Conservation (phyloP, 2,329 filamentous ascomycete genomes). For the Colletotrichum sp. region DNA sequence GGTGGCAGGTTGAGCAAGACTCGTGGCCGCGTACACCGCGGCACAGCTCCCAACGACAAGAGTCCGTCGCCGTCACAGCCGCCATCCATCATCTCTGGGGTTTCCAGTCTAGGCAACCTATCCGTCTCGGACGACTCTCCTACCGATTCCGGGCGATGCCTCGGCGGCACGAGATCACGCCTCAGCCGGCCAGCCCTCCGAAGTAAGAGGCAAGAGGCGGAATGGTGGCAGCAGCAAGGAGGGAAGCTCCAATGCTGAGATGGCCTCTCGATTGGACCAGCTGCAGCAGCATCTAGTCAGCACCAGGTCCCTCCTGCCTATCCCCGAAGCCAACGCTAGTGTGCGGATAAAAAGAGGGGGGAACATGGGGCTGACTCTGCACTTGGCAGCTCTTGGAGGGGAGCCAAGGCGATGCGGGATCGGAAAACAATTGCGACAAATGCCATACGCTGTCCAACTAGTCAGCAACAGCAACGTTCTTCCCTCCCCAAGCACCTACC, state of each 20-base stretch:
- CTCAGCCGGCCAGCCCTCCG: neutral
- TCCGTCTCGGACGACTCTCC: neutral
- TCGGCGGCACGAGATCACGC: constrained; percentile 4
- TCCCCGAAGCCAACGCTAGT: neutral
- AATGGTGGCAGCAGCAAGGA: neutral
- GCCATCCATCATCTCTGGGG: neutral
- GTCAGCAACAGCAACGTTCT: neutral
- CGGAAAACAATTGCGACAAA: neutral
- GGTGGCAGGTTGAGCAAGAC: neutral
- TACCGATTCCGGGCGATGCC: neutral
- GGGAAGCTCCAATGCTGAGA: neutral
- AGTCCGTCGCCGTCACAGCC: neutral
- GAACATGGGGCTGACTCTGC: neutral
- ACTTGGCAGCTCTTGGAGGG: neutral
- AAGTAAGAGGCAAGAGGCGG: neutral
- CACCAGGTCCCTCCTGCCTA: neutral
- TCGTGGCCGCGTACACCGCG: neutral
- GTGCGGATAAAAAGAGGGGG: constrained; percentile 14
- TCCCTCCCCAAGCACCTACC: neutral
- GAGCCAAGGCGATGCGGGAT: constrained; percentile 10
- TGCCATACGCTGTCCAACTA: neutral
- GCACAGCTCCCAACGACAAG: neutral
- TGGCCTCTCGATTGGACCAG: neutral
- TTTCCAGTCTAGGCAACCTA: neutral
- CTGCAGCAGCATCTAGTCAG: neutral